Evolutionary conservation across 768 basidiomycete species (phyloP).

Genomic region (Boletus rubroflammeus): DNA sequence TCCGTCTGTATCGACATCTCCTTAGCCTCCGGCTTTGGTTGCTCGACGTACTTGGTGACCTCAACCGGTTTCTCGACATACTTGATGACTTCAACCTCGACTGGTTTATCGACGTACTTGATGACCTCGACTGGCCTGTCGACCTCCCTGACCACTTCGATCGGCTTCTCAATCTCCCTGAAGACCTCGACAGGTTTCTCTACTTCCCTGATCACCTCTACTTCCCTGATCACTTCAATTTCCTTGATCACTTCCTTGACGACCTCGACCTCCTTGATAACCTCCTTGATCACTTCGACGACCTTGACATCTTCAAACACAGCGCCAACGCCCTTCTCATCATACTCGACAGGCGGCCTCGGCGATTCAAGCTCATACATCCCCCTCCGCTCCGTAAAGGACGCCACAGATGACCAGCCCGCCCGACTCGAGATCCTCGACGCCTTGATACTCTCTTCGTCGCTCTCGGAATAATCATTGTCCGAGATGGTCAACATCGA

Average conservation of each 20-base stretch:
- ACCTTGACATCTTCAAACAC: conserved; percentile 29
- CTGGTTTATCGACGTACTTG: conserved; percentile 27
- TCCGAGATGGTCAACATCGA: conserved; percentile 69
- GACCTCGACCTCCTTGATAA: conserved; percentile 27
- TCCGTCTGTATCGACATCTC: conserved; percentile 85
- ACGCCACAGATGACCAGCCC: conserved; percentile 24
- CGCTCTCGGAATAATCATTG: conserved; percentile 57
- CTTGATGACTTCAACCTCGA: conserved; percentile 28
- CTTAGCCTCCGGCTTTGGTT: conserved; percentile 60
- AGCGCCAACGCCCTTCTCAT: conserved; percentile 42
- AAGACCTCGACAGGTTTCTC: conserved; percentile 17
- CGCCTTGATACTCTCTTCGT: conserved; percentile 74
- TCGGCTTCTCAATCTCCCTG: conserved; percentile 18
- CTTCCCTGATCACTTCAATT: conserved; percentile 35
- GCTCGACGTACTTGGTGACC: conserved; percentile 24
- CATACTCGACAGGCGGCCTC: conserved; percentile 42
- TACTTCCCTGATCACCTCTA: conserved; percentile 28
- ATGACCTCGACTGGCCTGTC: conserved; percentile 36
- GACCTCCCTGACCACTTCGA: conserved; percentile 24
- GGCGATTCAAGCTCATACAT: conserved; percentile 4
- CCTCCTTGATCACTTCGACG: conserved; percentile 32
- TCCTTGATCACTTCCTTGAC: conserved; percentile 30
- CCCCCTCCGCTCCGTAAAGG: conserved; percentile 15
- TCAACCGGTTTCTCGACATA: conserved; percentile 35
- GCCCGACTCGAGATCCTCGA: conserved; percentile 42